A percentile compares a stretch with the other conserved stretches of the same genome.
Conservation (phyloP, 2,329 filamentous ascomycete species). For the Cucurbitaria berberidis region DNA sequence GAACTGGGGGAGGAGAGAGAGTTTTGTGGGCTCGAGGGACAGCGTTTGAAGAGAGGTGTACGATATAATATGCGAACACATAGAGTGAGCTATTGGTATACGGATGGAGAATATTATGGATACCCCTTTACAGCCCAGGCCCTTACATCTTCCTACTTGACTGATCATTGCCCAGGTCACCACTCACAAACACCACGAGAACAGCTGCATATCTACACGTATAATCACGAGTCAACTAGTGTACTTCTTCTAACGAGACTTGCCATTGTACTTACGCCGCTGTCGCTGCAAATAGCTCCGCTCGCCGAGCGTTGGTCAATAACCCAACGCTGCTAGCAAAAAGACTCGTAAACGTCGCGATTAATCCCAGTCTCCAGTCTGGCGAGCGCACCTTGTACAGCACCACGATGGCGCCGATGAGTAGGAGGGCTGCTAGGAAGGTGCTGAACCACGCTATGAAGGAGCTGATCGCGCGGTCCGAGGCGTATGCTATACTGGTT, state of each 20-base stretch:
- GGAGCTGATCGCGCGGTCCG: conserved; percentile 10
- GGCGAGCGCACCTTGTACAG: conserved; percentile 14
- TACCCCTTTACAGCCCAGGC: neutral
- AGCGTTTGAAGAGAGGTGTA: neutral
- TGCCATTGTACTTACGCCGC: conserved; percentile 13
- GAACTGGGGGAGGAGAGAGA: conserved; percentile 88
- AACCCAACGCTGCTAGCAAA: conserved; percentile 24
- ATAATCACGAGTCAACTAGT: neutral
- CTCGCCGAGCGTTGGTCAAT: conserved; percentile 21
- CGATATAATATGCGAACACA: neutral
- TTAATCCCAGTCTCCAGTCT: conserved; percentile 9
- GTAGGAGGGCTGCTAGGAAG: conserved; percentile 13
- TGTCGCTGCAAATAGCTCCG: conserved; percentile 24
- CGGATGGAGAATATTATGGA: neutral
- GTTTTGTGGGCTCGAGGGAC: conserved; percentile 54
- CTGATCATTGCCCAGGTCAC: conserved; percentile 15
- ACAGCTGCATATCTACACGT: conserved; percentile 21
- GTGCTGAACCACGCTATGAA: conserved; percentile 21
- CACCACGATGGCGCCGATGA: conserved; percentile 23
- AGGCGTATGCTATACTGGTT: conserved; percentile 18
- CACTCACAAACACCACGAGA: conserved; percentile 25
- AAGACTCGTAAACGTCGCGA: conserved; percentile 16
- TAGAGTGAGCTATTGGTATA: neutral
- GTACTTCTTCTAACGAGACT: neutral
- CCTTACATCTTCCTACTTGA: neutral